Evolutionary conservation across 805 yeast genomes (phyloP).

Genomic region (Allodekkera sacchari): DNA sequence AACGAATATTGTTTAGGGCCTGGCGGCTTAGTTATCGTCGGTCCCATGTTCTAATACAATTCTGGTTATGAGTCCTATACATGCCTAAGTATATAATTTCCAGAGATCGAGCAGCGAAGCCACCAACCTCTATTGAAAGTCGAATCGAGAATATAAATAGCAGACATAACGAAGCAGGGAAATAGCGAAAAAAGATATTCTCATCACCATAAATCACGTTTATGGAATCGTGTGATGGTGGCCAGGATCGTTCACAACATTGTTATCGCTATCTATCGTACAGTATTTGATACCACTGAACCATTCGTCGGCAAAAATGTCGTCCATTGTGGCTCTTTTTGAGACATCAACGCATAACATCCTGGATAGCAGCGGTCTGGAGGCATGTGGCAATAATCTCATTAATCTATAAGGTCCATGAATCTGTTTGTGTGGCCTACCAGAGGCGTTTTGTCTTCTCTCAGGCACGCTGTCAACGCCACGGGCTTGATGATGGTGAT

Average conservation of each 20-base stretch:
- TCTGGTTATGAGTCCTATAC: too few relatives aligned
- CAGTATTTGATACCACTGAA: constrained; percentile 54
- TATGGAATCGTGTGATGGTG: constrained; percentile 42
- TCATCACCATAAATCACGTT: constrained; percentile 2
- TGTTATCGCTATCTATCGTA: constrained; percentile 37
- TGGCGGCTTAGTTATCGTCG: too few relatives aligned
- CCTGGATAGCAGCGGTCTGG: constrained; percentile 64
- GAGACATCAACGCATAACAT: constrained; percentile 57
- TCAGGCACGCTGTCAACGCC: constrained; percentile 22
- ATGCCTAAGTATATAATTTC: too few relatives aligned
- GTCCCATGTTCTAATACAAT: too few relatives aligned
- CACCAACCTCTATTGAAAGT: too few relatives aligned
- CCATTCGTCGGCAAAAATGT: constrained; percentile 66
- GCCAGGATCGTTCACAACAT: constrained; percentile 34
- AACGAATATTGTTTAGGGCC: too few relatives aligned
- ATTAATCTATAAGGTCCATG: constrained; percentile 80
- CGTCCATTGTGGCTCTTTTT: constrained; percentile 58
- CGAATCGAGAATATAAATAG: background rate
- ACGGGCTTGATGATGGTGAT: constrained; percentile 7
- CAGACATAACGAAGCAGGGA: constrained; percentile 1
- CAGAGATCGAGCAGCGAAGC: too few relatives aligned
- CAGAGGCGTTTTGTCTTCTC: constrained; percentile 22
- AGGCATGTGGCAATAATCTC: constrained; percentile 76
- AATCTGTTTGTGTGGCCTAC: constrained; percentile 44
- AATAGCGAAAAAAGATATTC: background rate